These are phyloP conservation scores for Lichenothelia convexa DNA, from an alignment of 495 filamentous ascomycete species.

Conservation along the genomic window DNA sequence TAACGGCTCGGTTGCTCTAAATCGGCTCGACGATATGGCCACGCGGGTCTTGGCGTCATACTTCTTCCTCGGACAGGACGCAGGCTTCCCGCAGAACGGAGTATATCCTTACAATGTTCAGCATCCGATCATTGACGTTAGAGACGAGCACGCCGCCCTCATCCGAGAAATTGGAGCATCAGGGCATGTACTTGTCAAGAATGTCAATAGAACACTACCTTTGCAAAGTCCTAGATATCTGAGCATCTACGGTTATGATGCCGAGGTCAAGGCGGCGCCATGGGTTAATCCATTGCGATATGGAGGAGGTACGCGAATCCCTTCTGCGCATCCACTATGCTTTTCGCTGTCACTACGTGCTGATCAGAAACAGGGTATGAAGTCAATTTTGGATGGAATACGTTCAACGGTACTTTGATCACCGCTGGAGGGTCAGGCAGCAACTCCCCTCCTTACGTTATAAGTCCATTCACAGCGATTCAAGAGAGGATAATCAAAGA, in stretches of 20 bases:
- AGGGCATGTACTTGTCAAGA: conserved; percentile 59
- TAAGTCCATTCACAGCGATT: conserved; percentile 10
- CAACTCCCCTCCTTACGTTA: conserved; percentile 8
- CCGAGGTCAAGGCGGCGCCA: conserved; percentile 11
- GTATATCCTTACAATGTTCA: conserved; percentile 43
- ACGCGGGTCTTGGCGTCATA: conserved; percentile 58
- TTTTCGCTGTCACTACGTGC: neutral
- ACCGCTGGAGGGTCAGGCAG: conserved; percentile 11
- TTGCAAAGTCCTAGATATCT: conserved; percentile 26
- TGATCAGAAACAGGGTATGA: neutral
- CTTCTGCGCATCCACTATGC: neutral
- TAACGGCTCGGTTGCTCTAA: conserved; percentile 53
- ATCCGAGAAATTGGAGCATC: conserved; percentile 39
- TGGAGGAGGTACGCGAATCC: neutral
- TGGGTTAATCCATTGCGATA: neutral
- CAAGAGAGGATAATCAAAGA: conserved; percentile 5
- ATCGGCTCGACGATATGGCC: conserved; percentile 61
- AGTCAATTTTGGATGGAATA: conserved; percentile 5
- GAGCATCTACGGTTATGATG: conserved; percentile 29
- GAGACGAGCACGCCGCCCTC: conserved; percentile 43
- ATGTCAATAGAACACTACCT: conserved; percentile 41
- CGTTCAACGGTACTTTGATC: conserved; percentile 9
- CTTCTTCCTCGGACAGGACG: conserved; percentile 48
- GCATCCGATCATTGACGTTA: conserved; percentile 64
- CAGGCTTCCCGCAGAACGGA: conserved; percentile 30